These are phyloP conservation scores for Tylopilus cervinicoccineus DNA, from an alignment of 768 basidiomycete genomes.

Conservation along the genomic window DNA sequence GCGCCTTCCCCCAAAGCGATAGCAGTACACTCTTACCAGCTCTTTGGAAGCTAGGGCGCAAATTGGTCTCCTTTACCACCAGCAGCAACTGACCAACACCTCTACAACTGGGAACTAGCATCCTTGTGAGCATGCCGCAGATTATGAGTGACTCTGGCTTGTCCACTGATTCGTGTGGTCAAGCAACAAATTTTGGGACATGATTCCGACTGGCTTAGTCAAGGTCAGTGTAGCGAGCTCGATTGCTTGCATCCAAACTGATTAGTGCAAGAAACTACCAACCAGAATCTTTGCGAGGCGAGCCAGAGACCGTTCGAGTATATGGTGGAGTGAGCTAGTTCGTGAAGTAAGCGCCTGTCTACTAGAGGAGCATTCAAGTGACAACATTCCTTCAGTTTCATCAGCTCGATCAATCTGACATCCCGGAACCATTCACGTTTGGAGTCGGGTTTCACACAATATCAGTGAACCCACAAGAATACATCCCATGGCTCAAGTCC, in stretches of 20 bases:
- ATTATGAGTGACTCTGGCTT: neutral
- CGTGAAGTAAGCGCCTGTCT: conserved; percentile 32
- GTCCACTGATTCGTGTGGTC: conserved; percentile 4
- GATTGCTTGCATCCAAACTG: neutral
- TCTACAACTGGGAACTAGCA: conserved; percentile 35
- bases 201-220: conserved; percentile 42
- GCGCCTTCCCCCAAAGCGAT: conserved; percentile 9
- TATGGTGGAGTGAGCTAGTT: conserved; percentile 40
- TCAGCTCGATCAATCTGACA: conserved; percentile 28
- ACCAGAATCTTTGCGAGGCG: conserved; percentile 30
- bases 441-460: conserved; percentile 46
- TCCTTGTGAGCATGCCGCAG: conserved; percentile 39
- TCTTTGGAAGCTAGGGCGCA: conserved; percentile 34
- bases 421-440: conserved; percentile 31
- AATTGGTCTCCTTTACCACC: conserved; percentile 45
- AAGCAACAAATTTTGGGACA: conserved; percentile 45
- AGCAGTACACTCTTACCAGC: neutral
- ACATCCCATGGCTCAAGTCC: conserved; percentile 46
- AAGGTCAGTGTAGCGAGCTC: conserved; percentile 25
- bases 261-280: conserved; percentile 35
- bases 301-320: conserved; percentile 12
- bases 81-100: conserved; percentile 30
- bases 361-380: neutral
- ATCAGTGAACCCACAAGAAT: conserved; percentile 47
- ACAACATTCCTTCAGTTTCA: conserved; percentile 28